A percentile compares a stretch with the other conserved stretches of the same genome.
Conservation (phyloP, 768 basidiomycete species). For the Podaxis sp. region DNA sequence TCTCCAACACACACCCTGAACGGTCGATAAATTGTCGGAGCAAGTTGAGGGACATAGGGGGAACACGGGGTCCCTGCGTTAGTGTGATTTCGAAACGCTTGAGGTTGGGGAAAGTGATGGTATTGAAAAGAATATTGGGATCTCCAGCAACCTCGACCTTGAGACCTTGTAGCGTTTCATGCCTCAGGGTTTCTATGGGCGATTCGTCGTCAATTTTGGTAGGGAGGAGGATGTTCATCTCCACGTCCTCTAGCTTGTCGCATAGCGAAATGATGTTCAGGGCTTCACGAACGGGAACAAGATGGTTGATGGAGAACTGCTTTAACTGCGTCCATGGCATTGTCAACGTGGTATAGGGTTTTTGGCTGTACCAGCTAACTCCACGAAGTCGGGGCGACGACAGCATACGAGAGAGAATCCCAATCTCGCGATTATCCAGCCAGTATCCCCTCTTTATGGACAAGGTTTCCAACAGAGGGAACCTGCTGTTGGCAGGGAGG, state of each 20-base stretch:
- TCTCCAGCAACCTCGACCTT: conserved; percentile 18
- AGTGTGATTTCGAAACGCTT: conserved; percentile 18
- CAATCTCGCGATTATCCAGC: conserved; percentile 14
- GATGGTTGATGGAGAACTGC: conserved; percentile 20
- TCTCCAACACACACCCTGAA: conserved; percentile 7
- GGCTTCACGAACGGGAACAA: conserved; percentile 17
- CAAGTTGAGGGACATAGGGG: conserved; percentile 5
- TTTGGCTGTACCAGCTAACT: conserved; percentile 18
- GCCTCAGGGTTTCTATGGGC: conserved; percentile 11
- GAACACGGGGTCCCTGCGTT: conserved; percentile 9
- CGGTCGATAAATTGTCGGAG: conserved; percentile 8
- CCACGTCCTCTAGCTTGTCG: conserved; percentile 9
- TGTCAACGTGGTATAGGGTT: conserved; percentile 14
- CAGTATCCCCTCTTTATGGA: conserved; percentile 20
- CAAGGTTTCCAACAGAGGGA: conserved; percentile 22
- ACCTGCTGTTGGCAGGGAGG: conserved; percentile 13
- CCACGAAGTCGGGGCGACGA: conserved; percentile 21
- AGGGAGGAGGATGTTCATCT: conserved; percentile 10
- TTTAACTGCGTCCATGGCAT: conserved; percentile 25
- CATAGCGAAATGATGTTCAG: conserved; percentile 17
- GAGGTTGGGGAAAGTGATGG: conserved; percentile 21
- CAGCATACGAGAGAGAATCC: conserved; percentile 18
- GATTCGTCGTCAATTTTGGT: conserved; percentile 8
- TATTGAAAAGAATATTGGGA: conserved; percentile 18
- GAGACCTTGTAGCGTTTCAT: conserved; percentile 18